Percentiles rank a stretch among this genome's conserved stretches.
Evolutionary conservation across 1,284 basidiomycete species (phyloP).

Genomic region (Sphaerobolus stellatus): DNA sequence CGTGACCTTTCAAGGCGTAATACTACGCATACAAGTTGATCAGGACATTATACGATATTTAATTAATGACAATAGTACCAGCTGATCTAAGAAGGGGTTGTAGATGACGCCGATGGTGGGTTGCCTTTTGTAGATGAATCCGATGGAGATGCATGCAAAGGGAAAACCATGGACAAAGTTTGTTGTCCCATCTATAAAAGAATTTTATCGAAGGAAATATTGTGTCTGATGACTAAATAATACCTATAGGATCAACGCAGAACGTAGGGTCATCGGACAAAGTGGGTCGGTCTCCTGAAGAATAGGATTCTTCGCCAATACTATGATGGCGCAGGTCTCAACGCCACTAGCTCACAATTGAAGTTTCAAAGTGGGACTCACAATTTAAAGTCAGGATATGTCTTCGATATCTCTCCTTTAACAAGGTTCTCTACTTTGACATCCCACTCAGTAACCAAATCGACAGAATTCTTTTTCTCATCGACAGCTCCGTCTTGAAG

Average conservation of each 20-base stretch:
- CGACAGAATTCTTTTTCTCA: constrained; percentile 90
- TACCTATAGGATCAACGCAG: constrained; percentile 86
- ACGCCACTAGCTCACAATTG: constrained; percentile 5
- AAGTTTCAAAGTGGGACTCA: constrained; percentile 37
- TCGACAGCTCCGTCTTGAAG: constrained; percentile 55
- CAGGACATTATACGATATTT: neutral
- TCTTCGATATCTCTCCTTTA: constrained; percentile 60
- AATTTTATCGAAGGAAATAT: neutral
- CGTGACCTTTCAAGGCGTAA: constrained; percentile 75
- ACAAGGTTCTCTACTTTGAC: constrained; percentile 90
- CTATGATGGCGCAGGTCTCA: constrained; percentile 39
- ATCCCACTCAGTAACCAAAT: constrained; percentile 97
- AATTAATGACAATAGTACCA: constrained; percentile 42
- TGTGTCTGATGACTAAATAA: constrained; percentile 16
- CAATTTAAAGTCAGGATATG: constrained; percentile 84
- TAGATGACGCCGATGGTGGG: constrained; percentile 89
- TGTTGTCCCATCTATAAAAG: constrained; percentile 78
- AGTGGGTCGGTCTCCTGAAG: constrained; percentile 64
- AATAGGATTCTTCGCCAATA: constrained; percentile 89
- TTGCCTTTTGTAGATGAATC: constrained; percentile 77
- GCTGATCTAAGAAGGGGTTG: constrained; percentile 88
- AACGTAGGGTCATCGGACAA: constrained; percentile 88
- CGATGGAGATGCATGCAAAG: constrained; percentile 88
- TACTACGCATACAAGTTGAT: constrained; percentile 49
- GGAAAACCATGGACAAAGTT: constrained; percentile 95